Conservation (phyloP, 2,329 filamentous ascomycete species). For the Sarocladiaceae sp. region DNA sequence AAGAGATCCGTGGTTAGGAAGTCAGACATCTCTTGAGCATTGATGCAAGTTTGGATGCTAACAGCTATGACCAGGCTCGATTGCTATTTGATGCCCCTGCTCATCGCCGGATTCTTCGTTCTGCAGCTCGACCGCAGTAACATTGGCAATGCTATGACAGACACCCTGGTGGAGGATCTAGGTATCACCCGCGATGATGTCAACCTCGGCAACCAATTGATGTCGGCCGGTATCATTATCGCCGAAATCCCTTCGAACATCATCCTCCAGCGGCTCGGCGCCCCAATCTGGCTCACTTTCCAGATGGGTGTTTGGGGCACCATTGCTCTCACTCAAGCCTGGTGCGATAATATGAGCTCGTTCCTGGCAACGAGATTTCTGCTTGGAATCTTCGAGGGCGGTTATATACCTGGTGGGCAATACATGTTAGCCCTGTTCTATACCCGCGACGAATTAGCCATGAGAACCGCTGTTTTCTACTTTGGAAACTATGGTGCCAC, state of each 20-base stretch:
- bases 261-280: conserved; percentile 12
- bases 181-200: conserved; percentile 43
- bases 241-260: conserved; percentile 23
- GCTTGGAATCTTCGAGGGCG: conserved; percentile 17
- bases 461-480: conserved; percentile 15
- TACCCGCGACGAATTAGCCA: conserved; percentile 15
- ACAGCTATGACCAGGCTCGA: conserved; percentile 18
- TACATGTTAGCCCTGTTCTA: conserved; percentile 17
- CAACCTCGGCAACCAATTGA: conserved; percentile 43
- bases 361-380: conserved; percentile 18
- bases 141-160: conserved; percentile 44
- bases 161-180: conserved; percentile 41
- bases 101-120: conserved; percentile 17
- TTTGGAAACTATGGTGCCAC: conserved; percentile 14
- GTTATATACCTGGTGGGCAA: conserved; percentile 17
- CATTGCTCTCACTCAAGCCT: conserved; percentile 15
- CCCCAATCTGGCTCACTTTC: conserved; percentile 13
- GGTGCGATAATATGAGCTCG: conserved; percentile 12
- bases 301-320: conserved; percentile 17
- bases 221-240: conserved; percentile 41
- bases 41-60: no score
- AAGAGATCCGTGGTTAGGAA: no score
- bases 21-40: no score
- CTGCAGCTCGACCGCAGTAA: conserved; percentile 26
- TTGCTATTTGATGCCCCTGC: conserved; percentile 15